Evolutionary conservation across 306 rosid species (phyloP), one percentile per base, ranked within the genome.

Genomic region (Notholithocarpus densiflorus): DNA sequence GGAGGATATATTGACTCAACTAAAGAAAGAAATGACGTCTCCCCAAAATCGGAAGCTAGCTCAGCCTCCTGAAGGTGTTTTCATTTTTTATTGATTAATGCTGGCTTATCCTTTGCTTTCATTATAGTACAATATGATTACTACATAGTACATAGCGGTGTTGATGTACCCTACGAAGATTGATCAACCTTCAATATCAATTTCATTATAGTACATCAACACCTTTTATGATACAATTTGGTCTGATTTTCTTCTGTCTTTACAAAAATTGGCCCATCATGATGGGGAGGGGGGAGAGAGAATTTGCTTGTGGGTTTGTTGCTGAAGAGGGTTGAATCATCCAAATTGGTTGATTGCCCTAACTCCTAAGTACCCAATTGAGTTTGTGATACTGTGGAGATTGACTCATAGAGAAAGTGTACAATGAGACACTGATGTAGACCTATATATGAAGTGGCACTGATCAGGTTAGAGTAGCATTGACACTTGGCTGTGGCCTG

Each of bases 21-120:
- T 95, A 92, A 95, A 95, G 93, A 95, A 95, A 88, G 99, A 95
- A 59, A 95, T 95, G 99, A 81, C 57, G 77, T 91, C 94, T 72
- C 97, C 99, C 57, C 99, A 95, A 80, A 95, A 95, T 83, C 89
- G 98, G 84, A 95, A 84, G 90, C 90, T 92, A 79, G 81, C 91
- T 83, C 99, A 95, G 87, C 98, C 98, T 76, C 91, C 93, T 60
- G 99, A 95, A 91, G 98, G 98, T 93, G 61, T 32, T 89, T 79
- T 23, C 31, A 20, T 71, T 75, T 77, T 51, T 59, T 14, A 64
- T 83, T 54, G 40, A 31, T 56, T 24, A 31, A 62, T 76, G 31
- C 51, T 32, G 31, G 52, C 57, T 15, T 76, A 37, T 75, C 23
- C n/a, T 9, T 64, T 48, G 69, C 75, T 51, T 18, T 68, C 68